Conservation (phyloP, 108 stramenopile species). For the Conticribra weissflogii region DNA sequence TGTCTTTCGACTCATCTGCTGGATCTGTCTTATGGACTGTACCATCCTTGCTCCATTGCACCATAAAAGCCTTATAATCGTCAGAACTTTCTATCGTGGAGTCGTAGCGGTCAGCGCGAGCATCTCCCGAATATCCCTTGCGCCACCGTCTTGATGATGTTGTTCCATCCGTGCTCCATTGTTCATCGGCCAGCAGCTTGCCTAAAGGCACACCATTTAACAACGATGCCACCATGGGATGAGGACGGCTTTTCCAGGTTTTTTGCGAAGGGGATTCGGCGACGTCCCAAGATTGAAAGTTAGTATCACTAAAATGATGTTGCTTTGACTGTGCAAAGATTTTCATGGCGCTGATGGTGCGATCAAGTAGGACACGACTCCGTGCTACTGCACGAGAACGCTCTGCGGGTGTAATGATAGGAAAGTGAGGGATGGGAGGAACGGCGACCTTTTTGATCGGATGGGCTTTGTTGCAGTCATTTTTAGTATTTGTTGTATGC, state of each 20-base stretch:
- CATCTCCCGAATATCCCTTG: conserved; percentile 11
- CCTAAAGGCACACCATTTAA: conserved; percentile 20
- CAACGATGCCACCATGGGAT: conserved; percentile 20
- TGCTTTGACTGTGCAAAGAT: conserved; percentile 15
- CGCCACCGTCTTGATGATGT: conserved; percentile 8
- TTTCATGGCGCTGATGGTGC: conserved; percentile 43
- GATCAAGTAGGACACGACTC: conserved; percentile 36
- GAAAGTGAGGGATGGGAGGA: conserved; percentile 40
- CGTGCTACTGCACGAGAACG: conserved; percentile 51
- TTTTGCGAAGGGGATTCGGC: conserved; percentile 47
- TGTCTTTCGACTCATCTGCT: background rate
- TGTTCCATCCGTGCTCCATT: background rate
- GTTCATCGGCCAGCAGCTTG: conserved; percentile 17
- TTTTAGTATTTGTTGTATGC: too few species aligned
- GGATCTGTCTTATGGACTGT: background rate
- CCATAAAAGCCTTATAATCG: conserved; percentile 45
- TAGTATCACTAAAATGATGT: background rate
- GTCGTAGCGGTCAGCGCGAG: conserved; percentile 42
- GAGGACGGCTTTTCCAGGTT: conserved; percentile 41
- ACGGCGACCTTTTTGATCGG: background rate
- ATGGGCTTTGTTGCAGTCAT: background rate
- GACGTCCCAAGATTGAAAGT: conserved; percentile 28
- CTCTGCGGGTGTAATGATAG: conserved; percentile 33
- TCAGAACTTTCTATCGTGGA: conserved; percentile 48
- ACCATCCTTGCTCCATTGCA: conserved; percentile 22